Evolutionary conservation across 306 rosid genomes (phyloP).

Genomic region (Glycyrrhiza uralensis): DNA sequence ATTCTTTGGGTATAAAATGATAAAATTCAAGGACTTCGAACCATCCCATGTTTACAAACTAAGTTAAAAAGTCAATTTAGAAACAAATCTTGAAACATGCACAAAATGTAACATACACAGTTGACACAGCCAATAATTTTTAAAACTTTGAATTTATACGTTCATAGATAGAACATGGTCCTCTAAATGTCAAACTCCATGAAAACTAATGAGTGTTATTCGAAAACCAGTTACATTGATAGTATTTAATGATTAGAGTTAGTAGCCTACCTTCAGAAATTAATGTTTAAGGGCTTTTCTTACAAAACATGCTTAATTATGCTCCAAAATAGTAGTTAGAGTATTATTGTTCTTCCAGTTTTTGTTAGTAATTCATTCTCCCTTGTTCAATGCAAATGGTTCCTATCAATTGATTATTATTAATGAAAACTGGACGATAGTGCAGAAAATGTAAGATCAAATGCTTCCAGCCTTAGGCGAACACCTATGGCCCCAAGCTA

Average conservation of each 20-base stretch:
- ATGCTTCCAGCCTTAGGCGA: too few relatives aligned
- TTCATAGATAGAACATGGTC: too few relatives aligned
- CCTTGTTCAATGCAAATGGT: too few relatives aligned
- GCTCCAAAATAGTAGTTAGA: too few relatives aligned
- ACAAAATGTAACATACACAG: not conserved
- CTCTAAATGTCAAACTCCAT: not conserved
- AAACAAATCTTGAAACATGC: not conserved
- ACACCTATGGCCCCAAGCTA: too few relatives aligned
- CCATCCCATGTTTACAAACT: not conserved
- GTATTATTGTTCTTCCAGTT: too few relatives aligned
- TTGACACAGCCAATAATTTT: not conserved
- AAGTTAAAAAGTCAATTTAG: not conserved
- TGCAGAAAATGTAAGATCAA: too few relatives aligned
- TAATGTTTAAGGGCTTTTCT: too few relatives aligned
- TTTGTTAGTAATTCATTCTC: too few relatives aligned
- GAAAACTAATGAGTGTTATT: not conserved
- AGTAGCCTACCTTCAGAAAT: not conserved
- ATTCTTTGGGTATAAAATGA: not conserved
- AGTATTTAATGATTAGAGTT: not conserved
- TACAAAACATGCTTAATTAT: too few relatives aligned
- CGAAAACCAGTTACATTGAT: not conserved
- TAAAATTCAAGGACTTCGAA: not conserved
- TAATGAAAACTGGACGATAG: too few relatives aligned
- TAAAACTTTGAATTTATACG: not conserved
- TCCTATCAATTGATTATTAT: too few relatives aligned